Evolutionary conservation across 768 basidiomycete species (phyloP).

Genomic region (Epithele typhae): DNA sequence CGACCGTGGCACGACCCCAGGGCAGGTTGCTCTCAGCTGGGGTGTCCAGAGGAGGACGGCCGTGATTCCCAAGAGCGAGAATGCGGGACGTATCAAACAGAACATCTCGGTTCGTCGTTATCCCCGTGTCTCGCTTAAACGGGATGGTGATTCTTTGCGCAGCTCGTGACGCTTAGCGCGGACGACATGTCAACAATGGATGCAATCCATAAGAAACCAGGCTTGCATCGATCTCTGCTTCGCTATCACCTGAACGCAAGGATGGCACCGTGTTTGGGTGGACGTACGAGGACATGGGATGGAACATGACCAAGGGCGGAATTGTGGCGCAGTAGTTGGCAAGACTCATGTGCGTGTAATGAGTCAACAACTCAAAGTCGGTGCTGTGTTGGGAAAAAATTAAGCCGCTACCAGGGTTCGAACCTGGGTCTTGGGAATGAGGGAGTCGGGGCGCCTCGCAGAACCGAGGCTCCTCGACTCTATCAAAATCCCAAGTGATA

Average conservation of each 20-base stretch:
- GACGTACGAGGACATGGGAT: slow-evolving; percentile 41
- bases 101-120: slow-evolving; percentile 41
- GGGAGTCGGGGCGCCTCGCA: too few relatives aligned
- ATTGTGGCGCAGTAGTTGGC: slow-evolving; percentile 1
- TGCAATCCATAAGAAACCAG: slow-evolving; percentile 50
- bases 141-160: slow-evolving; percentile 55
- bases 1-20: slow-evolving; percentile 41
- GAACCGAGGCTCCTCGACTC: background rate
- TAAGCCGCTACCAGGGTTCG: slow-evolving; percentile 18
- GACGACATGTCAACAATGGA: slow-evolving; percentile 58
- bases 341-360: background rate
- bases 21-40: slow-evolving; percentile 56
- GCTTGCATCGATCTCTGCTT: slow-evolving; percentile 35
- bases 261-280: slow-evolving; percentile 38
- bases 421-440: slow-evolving; percentile 17
- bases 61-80: slow-evolving; percentile 52
- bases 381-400: background rate
- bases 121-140: slow-evolving; percentile 58
- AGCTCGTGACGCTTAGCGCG: slow-evolving; percentile 57
- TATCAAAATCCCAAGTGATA: slow-evolving; percentile 19
- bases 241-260: slow-evolving; percentile 16
- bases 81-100: slow-evolving; percentile 41
- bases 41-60: slow-evolving; percentile 47
- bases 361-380: background rate
- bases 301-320: slow-evolving; percentile 35